Conservation (phyloP, 2,329 filamentous ascomycete genomes). For the Sporothrix mexicana region DNA sequence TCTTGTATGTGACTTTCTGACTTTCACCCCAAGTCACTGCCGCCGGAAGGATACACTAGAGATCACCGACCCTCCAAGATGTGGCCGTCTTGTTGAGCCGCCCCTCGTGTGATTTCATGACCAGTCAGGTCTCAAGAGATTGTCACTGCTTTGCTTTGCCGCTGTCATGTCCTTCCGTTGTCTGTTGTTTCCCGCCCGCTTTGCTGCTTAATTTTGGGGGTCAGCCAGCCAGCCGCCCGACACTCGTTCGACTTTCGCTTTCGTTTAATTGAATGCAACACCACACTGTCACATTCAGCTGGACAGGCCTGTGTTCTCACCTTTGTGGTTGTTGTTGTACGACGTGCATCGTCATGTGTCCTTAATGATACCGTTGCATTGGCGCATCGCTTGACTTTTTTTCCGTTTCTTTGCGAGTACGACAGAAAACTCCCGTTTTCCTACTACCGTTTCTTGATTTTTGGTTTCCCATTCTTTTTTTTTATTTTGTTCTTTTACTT, state of each 20-base stretch:
- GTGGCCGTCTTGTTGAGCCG: conserved; percentile 2
- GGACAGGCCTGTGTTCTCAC: conserved; percentile 10
- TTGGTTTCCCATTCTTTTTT: neutral
- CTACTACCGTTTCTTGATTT: neutral
- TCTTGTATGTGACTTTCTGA: neutral
- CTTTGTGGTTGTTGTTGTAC: neutral
- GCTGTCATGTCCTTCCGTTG: neutral
- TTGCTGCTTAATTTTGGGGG: neutral
- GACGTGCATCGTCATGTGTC: neutral
- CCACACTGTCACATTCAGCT: conserved; percentile 4
- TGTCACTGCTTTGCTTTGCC: neutral
- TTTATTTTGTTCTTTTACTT: conserved; percentile 1
- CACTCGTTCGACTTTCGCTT: conserved; percentile 3
- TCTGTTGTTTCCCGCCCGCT: neutral
- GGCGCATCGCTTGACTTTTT: neutral
- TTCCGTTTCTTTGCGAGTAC: neutral
- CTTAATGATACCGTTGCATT: conserved; percentile 2
- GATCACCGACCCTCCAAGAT: neutral
- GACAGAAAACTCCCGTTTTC: neutral
- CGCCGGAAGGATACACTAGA: neutral
- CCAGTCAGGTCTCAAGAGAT: neutral
- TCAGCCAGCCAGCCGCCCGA: neutral
- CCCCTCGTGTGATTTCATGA: neutral
- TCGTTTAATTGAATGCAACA: conserved; percentile 13
- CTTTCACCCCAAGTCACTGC: neutral